Evolutionary conservation across 306 rosid species (phyloP), one percentile per base, ranked within the genome.

Genomic region (Cucurbita maxima): DNA sequence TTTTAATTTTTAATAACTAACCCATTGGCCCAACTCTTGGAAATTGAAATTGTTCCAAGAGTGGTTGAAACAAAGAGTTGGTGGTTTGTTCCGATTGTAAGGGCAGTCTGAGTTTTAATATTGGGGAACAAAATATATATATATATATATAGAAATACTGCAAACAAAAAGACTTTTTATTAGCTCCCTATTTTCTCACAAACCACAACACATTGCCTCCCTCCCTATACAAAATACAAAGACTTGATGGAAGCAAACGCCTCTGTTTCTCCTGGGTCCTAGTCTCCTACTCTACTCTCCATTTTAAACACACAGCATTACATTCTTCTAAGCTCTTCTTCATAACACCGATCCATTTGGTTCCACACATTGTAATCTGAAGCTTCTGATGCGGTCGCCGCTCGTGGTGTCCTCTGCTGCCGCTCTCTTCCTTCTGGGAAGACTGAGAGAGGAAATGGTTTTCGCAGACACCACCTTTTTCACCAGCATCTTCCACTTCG

Each of bases 401-500:
- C 37, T 43, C 36, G 16, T 72, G 53, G 75, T 11, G 62, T 30
- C 76, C 5, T 12, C 16, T 8, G 10, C 47, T 13, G 58, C 7
- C 13, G 34, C 40, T 38, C 76, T 57, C 41, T 58, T 73, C 69
- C 69, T 73, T 58, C 43, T 73, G 37, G 50, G 43, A 40, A 73
- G 18, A 73, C 25, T 22, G 1, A 73, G n/a, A 1, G 57, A 55
- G 15, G 62, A 44, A 8, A 73, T 38, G 4, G 76, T 58, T 44
- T 47, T 85, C 6, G 82, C 80, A 4, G 80, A 73, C 10, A 76
- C 25, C 51, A 83, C 89, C 64, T 83, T 85, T 74, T 77, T 78
- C 22, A 81, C 87, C 79, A 86, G 76, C 68, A 86, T 48, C 67
- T 71, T 81, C 89, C 89, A 86, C 77, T 54, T 81, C 4, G 71